A percentile compares a stretch with the other conserved stretches of the same genome.
Evolutionary conservation across 164 flowering plant genomes (phyloP).

Genomic region (Aristolochia fimbriata): DNA sequence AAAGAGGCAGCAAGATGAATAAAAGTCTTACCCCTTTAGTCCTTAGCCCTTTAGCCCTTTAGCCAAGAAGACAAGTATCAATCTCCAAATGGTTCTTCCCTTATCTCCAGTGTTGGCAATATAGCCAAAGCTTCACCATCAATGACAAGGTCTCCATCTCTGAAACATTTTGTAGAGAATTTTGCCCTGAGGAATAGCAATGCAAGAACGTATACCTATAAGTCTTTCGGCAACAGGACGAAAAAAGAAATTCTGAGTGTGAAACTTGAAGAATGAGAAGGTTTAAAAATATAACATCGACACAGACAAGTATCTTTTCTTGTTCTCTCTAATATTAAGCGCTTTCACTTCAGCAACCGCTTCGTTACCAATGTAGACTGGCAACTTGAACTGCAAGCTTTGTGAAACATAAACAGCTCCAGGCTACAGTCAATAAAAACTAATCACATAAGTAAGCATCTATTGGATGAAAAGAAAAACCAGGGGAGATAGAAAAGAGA

Average conservation of each 20-base stretch:
- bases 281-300: background rate
- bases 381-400: constrained; percentile 54
- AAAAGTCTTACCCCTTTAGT: no score
- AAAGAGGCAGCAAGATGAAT: no score
- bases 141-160: constrained; percentile 40
- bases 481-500: no score
- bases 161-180: constrained; percentile 66
- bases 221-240: background rate
- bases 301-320: constrained; percentile 50
- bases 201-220: background rate
- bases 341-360: constrained; percentile 51
- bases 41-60: no score
- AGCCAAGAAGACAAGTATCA: no score
- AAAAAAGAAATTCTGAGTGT: background rate
- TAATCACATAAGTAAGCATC: background rate
- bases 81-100: background rate
- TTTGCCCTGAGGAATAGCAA: constrained; percentile 41
- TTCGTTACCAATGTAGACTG: constrained; percentile 63
- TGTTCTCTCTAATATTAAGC: constrained; percentile 34
- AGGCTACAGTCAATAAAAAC: constrained; percentile 34
- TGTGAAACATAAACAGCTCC: constrained; percentile 82
- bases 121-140: constrained; percentile 78
- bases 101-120: constrained; percentile 41
- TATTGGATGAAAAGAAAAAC: no score
- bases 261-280: background rate